Evolutionary conservation across 192 early-diverging fungal species (phyloP).

Genomic region (Podila horticola): DNA sequence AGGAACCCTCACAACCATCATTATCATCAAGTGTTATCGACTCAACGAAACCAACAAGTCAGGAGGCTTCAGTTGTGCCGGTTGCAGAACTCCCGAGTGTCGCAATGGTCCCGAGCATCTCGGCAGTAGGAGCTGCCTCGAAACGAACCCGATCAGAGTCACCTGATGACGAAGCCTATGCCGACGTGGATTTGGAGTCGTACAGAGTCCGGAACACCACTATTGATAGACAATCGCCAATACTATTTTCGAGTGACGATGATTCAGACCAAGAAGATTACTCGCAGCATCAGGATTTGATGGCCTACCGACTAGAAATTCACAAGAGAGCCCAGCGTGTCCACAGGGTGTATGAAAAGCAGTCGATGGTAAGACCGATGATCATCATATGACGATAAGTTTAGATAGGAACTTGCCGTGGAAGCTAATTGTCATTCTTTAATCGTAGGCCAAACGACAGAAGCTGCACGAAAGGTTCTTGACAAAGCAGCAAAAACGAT

Average conservation of each 20-base stretch:
- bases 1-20: not conserved
- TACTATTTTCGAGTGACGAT: not conserved
- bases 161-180: not conserved
- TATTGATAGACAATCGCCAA: not conserved
- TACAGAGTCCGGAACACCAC: not conserved
- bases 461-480: conserved; percentile 47
- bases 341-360: conserved; percentile 38
- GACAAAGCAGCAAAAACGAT: conserved; percentile 31
- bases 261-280: conserved; percentile 39
- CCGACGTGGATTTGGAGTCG: not conserved
- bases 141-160: not conserved
- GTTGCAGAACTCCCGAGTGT: too few species aligned
- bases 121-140: not conserved
- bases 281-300: conserved; percentile 39
- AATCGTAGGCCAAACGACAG: conserved; percentile 26
- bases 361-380: conserved; percentile 26
- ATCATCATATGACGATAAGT: too few species aligned
- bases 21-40: too few species aligned
- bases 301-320: conserved; percentile 40
- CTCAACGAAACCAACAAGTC: too few species aligned
- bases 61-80: too few species aligned
- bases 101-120: not conserved
- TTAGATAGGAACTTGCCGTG: too few species aligned
- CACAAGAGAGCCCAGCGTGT: conserved; percentile 41
- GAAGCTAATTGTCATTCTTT: not conserved